Base-by-base conservation (phyloP, 2,329 filamentous ascomycete genomes). In the Aureobasidium sp. region DNA sequence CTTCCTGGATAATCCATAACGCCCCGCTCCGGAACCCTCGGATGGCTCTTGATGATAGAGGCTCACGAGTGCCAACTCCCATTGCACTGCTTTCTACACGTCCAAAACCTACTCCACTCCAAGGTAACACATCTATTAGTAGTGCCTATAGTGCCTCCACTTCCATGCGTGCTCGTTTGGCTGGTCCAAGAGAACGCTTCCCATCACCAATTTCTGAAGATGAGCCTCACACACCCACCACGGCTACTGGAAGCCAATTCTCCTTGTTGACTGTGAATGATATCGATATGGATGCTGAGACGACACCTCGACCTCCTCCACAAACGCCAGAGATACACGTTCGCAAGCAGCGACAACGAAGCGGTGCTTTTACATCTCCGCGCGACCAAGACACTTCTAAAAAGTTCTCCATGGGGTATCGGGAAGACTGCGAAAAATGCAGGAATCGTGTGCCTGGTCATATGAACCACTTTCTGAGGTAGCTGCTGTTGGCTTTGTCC, bases 381-480 rank as follows among this genome's bases (percentile, higher is more conserved):
- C 50, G 60, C 8, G 57, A 60, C 29, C 34, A 46, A n/a, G 57
- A 60, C n/a, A n/a, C 56, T 20, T 57, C 64, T 46, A 66, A 63
- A 52, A 62, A 51, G 52, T 64, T 66, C 26, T 61, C 75, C 64
- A 79, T 81, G 75, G 79, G 79, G 15, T 81, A 76, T 65, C 70
- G 78, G 32, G 74, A 78, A 12, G 78, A 81, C 64, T 81, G 79
- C 66, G 76, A 79, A 51, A 80, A 80, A 68, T 81, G 79, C 66
- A 70, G 72, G 60, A 69, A 73, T 64, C 69, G 74, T 60, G 75
- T 80, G n/a, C 78, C 78, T 1, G 79, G 79, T 0, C 78, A 81
- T 63, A 79, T 79, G 70, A 78, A 77, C 62, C 78, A 80, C 66
- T 79, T 79, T 63, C 64, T 78, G 20, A 67, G 61, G 32, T 58